These are phyloP conservation scores for Xylaria acuta DNA, from an alignment of 495 filamentous ascomycete species.

Conservation along the genomic window DNA sequence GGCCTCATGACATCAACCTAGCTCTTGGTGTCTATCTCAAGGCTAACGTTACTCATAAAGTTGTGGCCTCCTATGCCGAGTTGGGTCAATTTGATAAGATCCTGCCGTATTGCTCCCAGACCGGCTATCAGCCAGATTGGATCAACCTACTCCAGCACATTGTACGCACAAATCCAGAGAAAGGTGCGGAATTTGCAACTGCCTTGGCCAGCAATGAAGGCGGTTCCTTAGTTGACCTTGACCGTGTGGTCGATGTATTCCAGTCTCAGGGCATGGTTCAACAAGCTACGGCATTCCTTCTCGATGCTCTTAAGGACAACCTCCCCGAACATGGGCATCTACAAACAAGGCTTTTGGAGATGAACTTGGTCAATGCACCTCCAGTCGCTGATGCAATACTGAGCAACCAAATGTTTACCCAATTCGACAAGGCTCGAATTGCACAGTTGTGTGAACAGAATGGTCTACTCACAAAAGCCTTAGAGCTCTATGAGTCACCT, in stretches of 20 bases:
- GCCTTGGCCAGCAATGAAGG: constrained; percentile 83
- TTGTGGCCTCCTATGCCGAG: constrained; percentile 92
- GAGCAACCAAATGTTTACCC: constrained; percentile 94
- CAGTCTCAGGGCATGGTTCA: constrained; percentile 97
- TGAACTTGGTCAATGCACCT: constrained; percentile 95
- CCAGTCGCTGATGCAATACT: constrained; percentile 98
- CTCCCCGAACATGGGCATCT: constrained; percentile 90
- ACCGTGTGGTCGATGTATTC: constrained; percentile 97
- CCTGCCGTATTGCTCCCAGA: constrained; percentile 82
- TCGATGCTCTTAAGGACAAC: constrained; percentile 93
- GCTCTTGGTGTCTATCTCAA: constrained; percentile 86
- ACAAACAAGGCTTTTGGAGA: constrained; percentile 94
- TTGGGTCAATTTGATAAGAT: constrained; percentile 97
- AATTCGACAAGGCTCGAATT: constrained; percentile 90
- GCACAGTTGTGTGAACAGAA: constrained; percentile 91
- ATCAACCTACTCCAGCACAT: constrained; percentile 90
- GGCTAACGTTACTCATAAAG: constrained; percentile 87
- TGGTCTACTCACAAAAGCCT: constrained; percentile 80
- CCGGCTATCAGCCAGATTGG: constrained; percentile 90
- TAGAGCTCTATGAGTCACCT: constrained; percentile 93
- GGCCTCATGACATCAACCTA: constrained; percentile 83
- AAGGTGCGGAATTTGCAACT: constrained; percentile 91
- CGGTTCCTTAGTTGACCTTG: constrained; percentile 87
- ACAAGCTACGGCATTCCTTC: constrained; percentile 93
- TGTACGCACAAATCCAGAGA: constrained; percentile 88